Conservation (phyloP, 495 filamentous ascomycete genomes). For the Bacidia gigantensis region DNA sequence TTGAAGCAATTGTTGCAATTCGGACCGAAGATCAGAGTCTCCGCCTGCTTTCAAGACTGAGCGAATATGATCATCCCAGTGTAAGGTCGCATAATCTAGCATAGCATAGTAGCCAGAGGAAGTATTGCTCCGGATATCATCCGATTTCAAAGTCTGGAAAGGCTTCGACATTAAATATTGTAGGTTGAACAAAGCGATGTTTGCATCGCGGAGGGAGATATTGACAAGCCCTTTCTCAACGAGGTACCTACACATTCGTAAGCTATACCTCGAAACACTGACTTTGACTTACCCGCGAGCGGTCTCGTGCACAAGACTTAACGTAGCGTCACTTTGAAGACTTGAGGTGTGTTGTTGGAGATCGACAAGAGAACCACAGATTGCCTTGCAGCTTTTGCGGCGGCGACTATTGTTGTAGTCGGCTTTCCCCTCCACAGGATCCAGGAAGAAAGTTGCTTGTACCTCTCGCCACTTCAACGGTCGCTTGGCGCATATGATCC, state of each 20-base stretch:
- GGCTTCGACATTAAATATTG: not conserved
- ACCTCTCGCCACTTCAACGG: conserved; percentile 1
- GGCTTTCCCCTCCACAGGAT: not conserved
- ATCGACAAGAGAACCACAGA: not conserved
- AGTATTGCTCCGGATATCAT: not conserved
- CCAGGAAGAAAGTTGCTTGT: not conserved
- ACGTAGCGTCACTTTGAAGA: not conserved
- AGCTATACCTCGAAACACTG: not conserved
- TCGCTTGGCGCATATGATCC: conserved; percentile 2
- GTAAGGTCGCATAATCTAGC: not conserved
- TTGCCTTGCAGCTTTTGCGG: not conserved
- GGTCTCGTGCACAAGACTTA: not conserved
- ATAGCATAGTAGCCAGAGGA: not conserved
- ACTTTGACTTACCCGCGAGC: not conserved
- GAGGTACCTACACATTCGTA: not conserved
- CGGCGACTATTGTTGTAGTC: not conserved
- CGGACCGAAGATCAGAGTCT: not conserved
- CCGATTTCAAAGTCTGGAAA: not conserved
- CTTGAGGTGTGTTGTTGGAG: not conserved
- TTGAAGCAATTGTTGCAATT: not conserved
- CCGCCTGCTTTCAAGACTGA: not conserved
- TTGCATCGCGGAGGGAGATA: not conserved
- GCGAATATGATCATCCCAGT: conserved; percentile 2
- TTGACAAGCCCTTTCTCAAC: not conserved
- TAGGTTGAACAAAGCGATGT: not conserved